Conservation (phyloP, 768 basidiomycete genomes). For the Boletellus ananiceps region DNA sequence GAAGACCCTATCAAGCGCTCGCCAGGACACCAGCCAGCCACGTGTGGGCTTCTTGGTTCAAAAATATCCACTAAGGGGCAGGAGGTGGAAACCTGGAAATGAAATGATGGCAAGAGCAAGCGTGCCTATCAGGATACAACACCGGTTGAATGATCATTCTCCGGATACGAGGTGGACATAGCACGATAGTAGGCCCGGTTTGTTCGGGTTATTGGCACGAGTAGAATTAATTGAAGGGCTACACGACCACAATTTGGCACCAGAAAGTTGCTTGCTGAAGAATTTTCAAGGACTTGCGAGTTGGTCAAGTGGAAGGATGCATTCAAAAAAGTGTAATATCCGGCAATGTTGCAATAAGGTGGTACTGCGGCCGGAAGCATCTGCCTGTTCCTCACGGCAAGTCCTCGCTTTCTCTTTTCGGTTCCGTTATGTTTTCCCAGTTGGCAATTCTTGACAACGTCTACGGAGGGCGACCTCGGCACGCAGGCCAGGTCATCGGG, state of each 20-base stretch:
- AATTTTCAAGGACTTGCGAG: neutral
- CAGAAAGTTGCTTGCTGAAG: neutral
- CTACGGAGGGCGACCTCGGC: constrained; percentile 27
- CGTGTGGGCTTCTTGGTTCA: no score
- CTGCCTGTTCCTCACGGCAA: constrained; percentile 49
- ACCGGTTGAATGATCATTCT: no score
- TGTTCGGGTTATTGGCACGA: no score
- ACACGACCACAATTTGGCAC: neutral
- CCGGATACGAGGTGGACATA: neutral
- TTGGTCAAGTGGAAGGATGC: no score
- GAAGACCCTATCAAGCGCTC: neutral
- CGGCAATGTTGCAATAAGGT: no score
- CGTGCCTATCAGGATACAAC: no score
- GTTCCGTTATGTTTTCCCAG: constrained; percentile 54
- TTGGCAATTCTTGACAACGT: constrained; percentile 64
- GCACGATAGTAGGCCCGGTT: no score
- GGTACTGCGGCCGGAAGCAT: neutral
- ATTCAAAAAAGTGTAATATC: neutral
- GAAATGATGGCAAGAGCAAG: no score
- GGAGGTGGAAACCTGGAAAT: no score
- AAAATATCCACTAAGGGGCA: no score
- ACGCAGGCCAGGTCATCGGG: neutral
- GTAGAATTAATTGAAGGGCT: no score
- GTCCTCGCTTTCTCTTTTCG: constrained; percentile 54
- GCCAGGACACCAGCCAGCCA: no score